Evolutionary conservation across 2,329 filamentous ascomycete species (phyloP), one percentile per base, ranked within the genome.

Genomic region (Pestalotiopsis sp.): DNA sequence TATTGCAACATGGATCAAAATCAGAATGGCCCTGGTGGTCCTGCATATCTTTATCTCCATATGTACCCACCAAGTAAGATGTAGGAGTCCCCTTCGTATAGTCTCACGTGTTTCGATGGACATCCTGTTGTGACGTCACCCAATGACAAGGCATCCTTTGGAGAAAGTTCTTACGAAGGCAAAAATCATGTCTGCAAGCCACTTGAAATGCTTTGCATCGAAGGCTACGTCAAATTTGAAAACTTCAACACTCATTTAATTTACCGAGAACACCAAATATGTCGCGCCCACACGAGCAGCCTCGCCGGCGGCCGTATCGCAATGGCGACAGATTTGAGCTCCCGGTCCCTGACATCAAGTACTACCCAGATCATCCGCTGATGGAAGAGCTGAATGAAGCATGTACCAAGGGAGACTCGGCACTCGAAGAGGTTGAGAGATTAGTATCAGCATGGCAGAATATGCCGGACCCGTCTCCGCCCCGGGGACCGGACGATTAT

Each of bases 321-420:
- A 52, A 65, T 31, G 67, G 67, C 4, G 69, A 70, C 59, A 4
- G 66, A 31, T 52, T 63, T 25, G 63, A 69, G n/a, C 64, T 70
- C 12, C 58, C 69, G 3, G 63, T 70, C n/a, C 25, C 69, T 14
- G 69, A 38, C 25, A 49, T 69, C 17, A 36, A 17, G 25, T 69
- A 70, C 64, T 69, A 69, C 39, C 69, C 69, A 1, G 69, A 70
- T 5, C 69, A 69, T n/a, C 69, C 69, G 9, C 58, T 27, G 39
- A 69, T 70, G 49, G 45, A 67, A 60, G 41, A 69, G 31, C 61
- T 70, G 17, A 56, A 67, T 45, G 49, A 67, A 39, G 63, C 64
- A 4, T 69, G 69, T 60, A 67, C 67, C 20, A 17, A 62, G 59
- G 31, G 59, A 14, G 62, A 66, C 14, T 27, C 41, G 14, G 57